phyloP scores from a whole-genome alignment of 805 yeast genomes.

The Teunomyces gatunensis region DNA sequence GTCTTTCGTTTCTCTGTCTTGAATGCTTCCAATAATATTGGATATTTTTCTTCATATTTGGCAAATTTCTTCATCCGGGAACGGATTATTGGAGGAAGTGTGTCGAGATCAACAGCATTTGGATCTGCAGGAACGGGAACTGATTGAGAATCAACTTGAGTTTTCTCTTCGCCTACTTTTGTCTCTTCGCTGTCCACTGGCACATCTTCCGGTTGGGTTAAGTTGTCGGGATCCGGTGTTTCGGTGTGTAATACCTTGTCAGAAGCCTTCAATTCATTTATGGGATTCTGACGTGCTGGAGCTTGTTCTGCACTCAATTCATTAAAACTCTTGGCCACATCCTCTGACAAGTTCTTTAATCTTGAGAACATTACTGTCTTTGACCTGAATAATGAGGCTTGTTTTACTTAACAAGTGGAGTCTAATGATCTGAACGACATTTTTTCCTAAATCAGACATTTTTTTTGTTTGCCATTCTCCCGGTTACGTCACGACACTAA shows the following conservation, averaged over 20 bases:
- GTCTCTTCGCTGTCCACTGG: slow-evolving; percentile 11
- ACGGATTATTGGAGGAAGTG: slow-evolving; percentile 55
- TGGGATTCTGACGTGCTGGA: slow-evolving; percentile 12
- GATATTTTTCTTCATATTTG: slow-evolving; percentile 90
- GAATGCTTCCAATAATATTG: slow-evolving; percentile 79
- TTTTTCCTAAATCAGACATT: not conserved
- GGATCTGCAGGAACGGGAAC: slow-evolving; percentile 3
- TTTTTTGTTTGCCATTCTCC: not conserved
- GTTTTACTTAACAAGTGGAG: not conserved
- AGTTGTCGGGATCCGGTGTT: slow-evolving; percentile 48
- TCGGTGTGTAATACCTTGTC: slow-evolving; percentile 32
- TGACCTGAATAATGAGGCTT: not conserved
- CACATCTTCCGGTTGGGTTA: slow-evolving; percentile 49
- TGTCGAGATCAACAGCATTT: slow-evolving; percentile 23
- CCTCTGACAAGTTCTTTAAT: slow-evolving; percentile 42
- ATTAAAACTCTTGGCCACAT: slow-evolving; percentile 43
- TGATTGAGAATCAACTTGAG: not conserved
- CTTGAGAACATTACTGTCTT: slow-evolving; percentile 35
- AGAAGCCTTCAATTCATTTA: slow-evolving; percentile 32
- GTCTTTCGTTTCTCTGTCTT: slow-evolving; percentile 71
- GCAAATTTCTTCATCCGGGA: slow-evolving; percentile 69
- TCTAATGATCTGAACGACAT: slow-evolving; percentile 2
- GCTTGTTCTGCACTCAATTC: slow-evolving; percentile 31
- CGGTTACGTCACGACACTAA: slow-evolving; percentile 3
- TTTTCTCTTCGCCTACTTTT: slow-evolving; percentile 1